phyloP scores from a whole-genome alignment of 441 rosid species.

The Macaranga tanarius region DNA sequence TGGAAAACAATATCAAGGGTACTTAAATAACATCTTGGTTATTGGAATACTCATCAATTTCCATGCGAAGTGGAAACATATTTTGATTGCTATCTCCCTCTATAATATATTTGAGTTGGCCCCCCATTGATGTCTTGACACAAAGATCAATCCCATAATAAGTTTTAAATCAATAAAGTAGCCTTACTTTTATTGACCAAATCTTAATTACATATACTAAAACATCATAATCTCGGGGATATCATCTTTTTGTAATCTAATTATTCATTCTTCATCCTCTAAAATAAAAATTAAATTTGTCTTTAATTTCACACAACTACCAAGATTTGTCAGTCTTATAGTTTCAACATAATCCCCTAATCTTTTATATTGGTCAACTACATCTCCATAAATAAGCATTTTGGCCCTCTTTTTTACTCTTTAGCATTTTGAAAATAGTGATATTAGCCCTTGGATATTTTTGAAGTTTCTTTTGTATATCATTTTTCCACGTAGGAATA shows the following conservation, averaged over 20 bases:
- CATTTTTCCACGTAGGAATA: neutral
- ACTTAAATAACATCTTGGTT: too few relatives aligned
- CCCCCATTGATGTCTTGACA: too few relatives aligned
- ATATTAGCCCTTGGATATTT: neutral
- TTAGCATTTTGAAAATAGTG: neutral
- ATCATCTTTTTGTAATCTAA: neutral
- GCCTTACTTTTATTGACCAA: too few relatives aligned
- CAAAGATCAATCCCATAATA: too few relatives aligned
- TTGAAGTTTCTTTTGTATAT: neutral
- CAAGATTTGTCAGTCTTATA: neutral
- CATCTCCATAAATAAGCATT: neutral
- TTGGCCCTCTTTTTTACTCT: neutral
- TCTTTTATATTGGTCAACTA: neutral
- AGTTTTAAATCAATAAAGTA: too few relatives aligned
- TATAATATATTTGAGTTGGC: too few relatives aligned
- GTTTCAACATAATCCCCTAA: neutral
- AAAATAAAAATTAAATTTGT: too few relatives aligned
- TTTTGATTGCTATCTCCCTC: neutral
- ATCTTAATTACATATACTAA: too few relatives aligned
- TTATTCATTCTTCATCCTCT: neutral
- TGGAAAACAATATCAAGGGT: conserved; percentile 16
- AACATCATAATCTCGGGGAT: neutral
- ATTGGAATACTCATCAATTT: too few relatives aligned
- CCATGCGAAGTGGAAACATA: too few relatives aligned
- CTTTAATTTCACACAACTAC: neutral